Evolutionary conservation across 2,329 filamentous ascomycete species (phyloP).

Genomic region (Aureobasidium sp.): DNA sequence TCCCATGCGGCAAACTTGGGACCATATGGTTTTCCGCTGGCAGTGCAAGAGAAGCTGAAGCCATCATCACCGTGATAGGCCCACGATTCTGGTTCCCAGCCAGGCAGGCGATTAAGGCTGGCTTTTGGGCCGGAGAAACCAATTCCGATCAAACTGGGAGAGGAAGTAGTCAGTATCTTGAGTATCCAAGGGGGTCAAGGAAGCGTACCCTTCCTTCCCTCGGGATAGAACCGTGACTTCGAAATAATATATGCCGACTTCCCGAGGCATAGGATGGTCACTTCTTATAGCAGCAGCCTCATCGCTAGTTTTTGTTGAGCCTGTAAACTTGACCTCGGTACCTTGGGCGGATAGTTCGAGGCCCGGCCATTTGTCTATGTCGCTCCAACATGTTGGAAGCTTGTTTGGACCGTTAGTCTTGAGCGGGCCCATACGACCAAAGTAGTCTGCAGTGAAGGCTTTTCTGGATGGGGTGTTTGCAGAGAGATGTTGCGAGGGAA

Average conservation of each 20-base stretch:
- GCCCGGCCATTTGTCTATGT: constrained; percentile 63
- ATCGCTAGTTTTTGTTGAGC: constrained; percentile 52
- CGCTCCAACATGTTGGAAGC: constrained; percentile 77
- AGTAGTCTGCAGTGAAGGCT: constrained; percentile 67
- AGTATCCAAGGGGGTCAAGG: background rate
- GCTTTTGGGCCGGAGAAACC: constrained; percentile 56
- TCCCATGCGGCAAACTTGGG: constrained; percentile 54
- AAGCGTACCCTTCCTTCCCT: constrained; percentile 57
- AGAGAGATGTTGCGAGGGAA: constrained; percentile 37
- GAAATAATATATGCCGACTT: constrained; percentile 93
- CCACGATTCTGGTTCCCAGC: constrained; percentile 60
- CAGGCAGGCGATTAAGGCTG: constrained; percentile 53
- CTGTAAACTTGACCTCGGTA: constrained; percentile 59
- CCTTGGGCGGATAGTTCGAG: constrained; percentile 71
- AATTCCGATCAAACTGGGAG: constrained; percentile 44
- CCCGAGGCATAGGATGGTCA: constrained; percentile 77
- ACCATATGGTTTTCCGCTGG: constrained; percentile 52
- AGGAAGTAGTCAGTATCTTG: constrained; percentile 16
- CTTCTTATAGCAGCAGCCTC: constrained; percentile 79
- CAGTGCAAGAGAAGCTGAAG: constrained; percentile 53
- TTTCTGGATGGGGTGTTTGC: constrained; percentile 57
- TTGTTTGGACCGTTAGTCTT: constrained; percentile 55
- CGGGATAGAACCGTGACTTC: constrained; percentile 64
- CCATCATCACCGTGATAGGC: constrained; percentile 63
- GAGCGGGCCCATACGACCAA: constrained; percentile 63